These are phyloP conservation scores for Penicillium sp. DNA, from an alignment of 2,329 filamentous ascomycete species.

Conservation along the genomic window DNA sequence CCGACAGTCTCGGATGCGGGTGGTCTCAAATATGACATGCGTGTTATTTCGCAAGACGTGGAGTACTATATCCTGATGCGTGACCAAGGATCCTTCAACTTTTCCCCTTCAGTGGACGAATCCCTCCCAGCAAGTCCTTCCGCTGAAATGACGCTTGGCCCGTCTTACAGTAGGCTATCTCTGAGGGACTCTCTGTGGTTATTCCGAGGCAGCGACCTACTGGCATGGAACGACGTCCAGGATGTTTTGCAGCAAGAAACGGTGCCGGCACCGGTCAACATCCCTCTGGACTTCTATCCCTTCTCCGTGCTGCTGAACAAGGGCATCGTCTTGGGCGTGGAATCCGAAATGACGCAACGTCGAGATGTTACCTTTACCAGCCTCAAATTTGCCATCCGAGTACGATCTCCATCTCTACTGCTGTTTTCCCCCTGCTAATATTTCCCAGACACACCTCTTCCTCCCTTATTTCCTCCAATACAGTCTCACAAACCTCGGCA, in stretches of 20 bases:
- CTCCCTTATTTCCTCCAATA: conserved; percentile 80
- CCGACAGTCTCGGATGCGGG: conserved; percentile 77
- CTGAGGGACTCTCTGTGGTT: conserved; percentile 88
- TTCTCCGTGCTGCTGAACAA: conserved; percentile 83
- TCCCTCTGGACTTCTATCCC: conserved; percentile 93
- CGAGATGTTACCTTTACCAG: conserved; percentile 88
- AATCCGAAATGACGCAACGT: conserved; percentile 88
- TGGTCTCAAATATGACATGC: conserved; percentile 96
- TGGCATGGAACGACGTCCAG: conserved; percentile 83
- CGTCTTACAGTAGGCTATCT: conserved; percentile 48
- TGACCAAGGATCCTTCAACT: conserved; percentile 61
- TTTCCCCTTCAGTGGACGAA: conserved; percentile 47
- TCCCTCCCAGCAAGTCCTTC: conserved; percentile 48
- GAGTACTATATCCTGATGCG: conserved; percentile 93
- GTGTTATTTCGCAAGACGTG: conserved; percentile 89
- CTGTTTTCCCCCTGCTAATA: conserved; percentile 10
- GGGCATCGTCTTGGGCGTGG: conserved; percentile 82
- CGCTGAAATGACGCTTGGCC: conserved; percentile 43
- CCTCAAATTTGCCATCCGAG: conserved; percentile 80
- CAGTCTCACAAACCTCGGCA: conserved; percentile 69
- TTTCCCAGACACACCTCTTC: conserved; percentile 83
- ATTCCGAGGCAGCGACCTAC: conserved; percentile 81
- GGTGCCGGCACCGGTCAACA: conserved; percentile 66
- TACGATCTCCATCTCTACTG: conserved; percentile 44
- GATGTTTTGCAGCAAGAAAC: conserved; percentile 75